phyloP scores from a whole-genome alignment of 2,329 filamentous ascomycete genomes.

The Neofusicoccum ribis region DNA sequence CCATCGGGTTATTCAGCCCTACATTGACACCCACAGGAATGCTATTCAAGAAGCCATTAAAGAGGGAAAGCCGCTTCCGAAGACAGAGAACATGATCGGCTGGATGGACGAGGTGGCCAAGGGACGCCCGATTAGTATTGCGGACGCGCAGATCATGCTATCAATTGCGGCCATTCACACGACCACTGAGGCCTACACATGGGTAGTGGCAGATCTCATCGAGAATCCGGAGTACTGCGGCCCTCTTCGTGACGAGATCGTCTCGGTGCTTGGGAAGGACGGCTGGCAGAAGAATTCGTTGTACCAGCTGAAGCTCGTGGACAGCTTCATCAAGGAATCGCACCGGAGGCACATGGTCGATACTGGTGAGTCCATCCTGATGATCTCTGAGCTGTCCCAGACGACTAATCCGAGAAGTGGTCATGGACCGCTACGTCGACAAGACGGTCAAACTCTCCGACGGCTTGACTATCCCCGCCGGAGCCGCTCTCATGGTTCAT shows the following conservation, averaged over 20 bases:
- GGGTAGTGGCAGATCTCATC: slow-evolving; percentile 21
- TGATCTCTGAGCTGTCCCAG: neutral
- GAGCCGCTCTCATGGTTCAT: neutral
- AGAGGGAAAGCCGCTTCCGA: neutral
- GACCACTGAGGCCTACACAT: neutral
- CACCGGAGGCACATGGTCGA: slow-evolving; percentile 10
- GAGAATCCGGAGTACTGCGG: slow-evolving; percentile 22
- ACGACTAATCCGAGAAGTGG: neutral
- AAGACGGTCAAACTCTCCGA: neutral
- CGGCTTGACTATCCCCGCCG: neutral
- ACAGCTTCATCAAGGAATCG: slow-evolving; percentile 24
- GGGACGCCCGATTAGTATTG: neutral
- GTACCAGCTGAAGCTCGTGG: slow-evolving; percentile 19
- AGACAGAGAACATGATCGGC: neutral
- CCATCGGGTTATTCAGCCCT: neutral
- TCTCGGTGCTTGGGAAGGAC: neutral
- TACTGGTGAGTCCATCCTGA: neutral
- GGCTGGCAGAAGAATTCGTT: slow-evolving; percentile 8
- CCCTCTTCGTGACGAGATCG: slow-evolving; percentile 21
- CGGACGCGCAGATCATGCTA: slow-evolving; percentile 2
- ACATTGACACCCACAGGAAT: neutral
- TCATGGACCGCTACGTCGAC: neutral
- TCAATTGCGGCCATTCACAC: slow-evolving; percentile 25
- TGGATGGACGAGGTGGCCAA: slow-evolving; percentile 8
- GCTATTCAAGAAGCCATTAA: neutral